These are phyloP conservation scores for Coniophora puteana DNA, from an alignment of 1,284 basidiomycete genomes.

Conservation along the genomic window DNA sequence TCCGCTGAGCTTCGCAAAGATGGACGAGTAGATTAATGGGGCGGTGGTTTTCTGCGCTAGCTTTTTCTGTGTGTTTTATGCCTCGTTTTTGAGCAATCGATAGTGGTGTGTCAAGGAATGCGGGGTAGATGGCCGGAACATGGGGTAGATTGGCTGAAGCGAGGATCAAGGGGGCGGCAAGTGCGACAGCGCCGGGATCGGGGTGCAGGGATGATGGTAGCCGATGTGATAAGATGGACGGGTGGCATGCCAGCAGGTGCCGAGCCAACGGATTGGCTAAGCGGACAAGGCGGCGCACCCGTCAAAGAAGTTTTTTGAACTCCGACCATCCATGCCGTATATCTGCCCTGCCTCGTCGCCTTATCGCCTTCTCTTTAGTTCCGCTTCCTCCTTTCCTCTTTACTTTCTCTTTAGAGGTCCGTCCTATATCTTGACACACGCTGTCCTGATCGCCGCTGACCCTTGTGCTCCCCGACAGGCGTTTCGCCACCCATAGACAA, in stretches of 20 bases:
- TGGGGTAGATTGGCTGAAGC: slow-evolving; percentile 2
- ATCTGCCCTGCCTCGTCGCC: slow-evolving; percentile 12
- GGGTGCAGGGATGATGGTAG: too few relatives aligned
- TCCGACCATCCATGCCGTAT: slow-evolving; percentile 21
- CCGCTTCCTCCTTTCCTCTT: slow-evolving; percentile 26
- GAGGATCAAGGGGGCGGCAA: slow-evolving; percentile 1
- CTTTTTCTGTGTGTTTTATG: slow-evolving; percentile 7
- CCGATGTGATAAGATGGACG: too few relatives aligned
- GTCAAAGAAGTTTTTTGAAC: slow-evolving; percentile 22
- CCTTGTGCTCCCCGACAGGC: slow-evolving; percentile 38
- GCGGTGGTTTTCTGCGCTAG: slow-evolving; percentile 7
- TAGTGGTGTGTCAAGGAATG: slow-evolving; percentile 6
- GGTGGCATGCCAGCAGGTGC: slow-evolving; percentile 2
- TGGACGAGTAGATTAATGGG: slow-evolving; percentile 33
- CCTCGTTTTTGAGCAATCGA: slow-evolving; percentile 9
- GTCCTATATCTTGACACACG: slow-evolving; percentile 9
- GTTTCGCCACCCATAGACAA: slow-evolving; percentile 47
- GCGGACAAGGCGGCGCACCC: slow-evolving; percentile 1
- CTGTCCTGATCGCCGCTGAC: slow-evolving; percentile 10
- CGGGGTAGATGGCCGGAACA: slow-evolving; percentile 3
- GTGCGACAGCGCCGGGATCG: slow-evolving; percentile 3
- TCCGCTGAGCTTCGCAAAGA: slow-evolving; percentile 60
- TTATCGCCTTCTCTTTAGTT: slow-evolving; percentile 5
- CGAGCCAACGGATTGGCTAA: slow-evolving; percentile 1
- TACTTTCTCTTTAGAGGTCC: slow-evolving; percentile 46